Evolutionary conservation across 345 rosid species (phyloP).

Genomic region (Geranium rotundifolium): DNA sequence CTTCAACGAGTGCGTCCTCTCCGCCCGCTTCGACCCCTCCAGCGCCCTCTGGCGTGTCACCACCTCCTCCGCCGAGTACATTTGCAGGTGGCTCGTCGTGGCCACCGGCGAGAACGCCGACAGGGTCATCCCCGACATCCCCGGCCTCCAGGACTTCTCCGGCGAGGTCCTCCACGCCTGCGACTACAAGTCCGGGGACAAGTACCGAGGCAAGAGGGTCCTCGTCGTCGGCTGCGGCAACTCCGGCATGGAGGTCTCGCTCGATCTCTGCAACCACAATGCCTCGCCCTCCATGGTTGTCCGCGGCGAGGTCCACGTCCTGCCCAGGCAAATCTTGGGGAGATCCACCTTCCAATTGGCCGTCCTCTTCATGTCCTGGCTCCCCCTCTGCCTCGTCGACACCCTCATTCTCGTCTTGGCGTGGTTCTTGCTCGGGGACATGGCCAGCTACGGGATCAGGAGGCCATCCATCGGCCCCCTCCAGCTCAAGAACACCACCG

Average conservation of each 20-base stretch:
- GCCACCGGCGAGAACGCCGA: slow-evolving; percentile 51
- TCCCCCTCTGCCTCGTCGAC: slow-evolving; percentile 72
- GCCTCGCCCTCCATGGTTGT: slow-evolving; percentile 43
- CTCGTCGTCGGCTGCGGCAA: slow-evolving; percentile 52
- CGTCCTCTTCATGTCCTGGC: slow-evolving; percentile 45
- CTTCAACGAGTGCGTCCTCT: slow-evolving; percentile 31
- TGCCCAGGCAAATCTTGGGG: slow-evolving; percentile 56
- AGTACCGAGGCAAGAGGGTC: slow-evolving; percentile 25
- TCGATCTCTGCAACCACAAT: slow-evolving; percentile 36
- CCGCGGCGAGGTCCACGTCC: slow-evolving; percentile 48
- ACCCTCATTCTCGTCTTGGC: slow-evolving; percentile 39
- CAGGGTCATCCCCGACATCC: slow-evolving; percentile 33
- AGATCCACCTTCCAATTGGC: slow-evolving; percentile 58
- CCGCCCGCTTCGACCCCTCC: slow-evolving; percentile 24
- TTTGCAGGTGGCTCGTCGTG: slow-evolving; percentile 43
- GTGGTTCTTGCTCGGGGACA: slow-evolving; percentile 51
- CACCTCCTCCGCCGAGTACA: slow-evolving; percentile 25
- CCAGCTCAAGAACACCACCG: slow-evolving; percentile 41
- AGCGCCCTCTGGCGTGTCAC: slow-evolving; percentile 34
- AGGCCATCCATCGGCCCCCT: slow-evolving; percentile 66
- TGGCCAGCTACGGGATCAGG: slow-evolving; percentile 43
- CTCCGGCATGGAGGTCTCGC: slow-evolving; percentile 48
- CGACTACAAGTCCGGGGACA: slow-evolving; percentile 29
- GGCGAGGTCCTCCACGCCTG: slow-evolving; percentile 33
- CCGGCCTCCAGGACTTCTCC: slow-evolving; percentile 28